Base-by-base conservation (phyloP, 129 eudicot species). In the Flaveria trinervia region DNA sequence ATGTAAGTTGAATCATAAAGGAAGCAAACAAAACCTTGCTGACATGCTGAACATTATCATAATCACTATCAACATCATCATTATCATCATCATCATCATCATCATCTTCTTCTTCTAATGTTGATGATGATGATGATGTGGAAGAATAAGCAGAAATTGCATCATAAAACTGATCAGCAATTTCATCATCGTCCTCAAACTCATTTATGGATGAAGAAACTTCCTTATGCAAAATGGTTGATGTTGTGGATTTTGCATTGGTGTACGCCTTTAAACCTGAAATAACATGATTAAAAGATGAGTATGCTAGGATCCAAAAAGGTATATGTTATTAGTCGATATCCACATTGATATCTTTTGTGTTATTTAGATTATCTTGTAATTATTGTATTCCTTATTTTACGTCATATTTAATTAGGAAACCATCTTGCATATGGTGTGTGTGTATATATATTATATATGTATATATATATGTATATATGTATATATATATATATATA, bases 181-280 rank as follows among this genome's bases (percentile, higher is more conserved):
- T 84, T 79, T 62, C 68, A 62, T 84, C 89, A 44, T 75, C 76
- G 46, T 86, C 96, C 50, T 87, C 92, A 83, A 77, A 73, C 61
- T 91, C 96, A 55, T 84, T 77, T 64, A 11, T 77, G 45, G 85
- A 55, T 39, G 74, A 83, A 44, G 89, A 85, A 77, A 62, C 83
- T 73, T 89, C 87, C 45, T 97, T 75, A 11, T 78, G 83, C 50
- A 87, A 39, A 51, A 83, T 50, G 55, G 88, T 10, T 17, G 66
- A 28, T 62, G 44, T 12, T 26, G 44, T 3, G 14, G 65, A 26
- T 62, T 61, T 62, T 79, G 99, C 97, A 68, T 86, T 93, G 56
- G 92, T 71, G 78, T 94, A 94, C 44, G 85, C 99, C 84, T 92
- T 94, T 62, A 94, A 78, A 77, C 97, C 97, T 91, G 77, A 70